Evolutionary conservation across 2,329 filamentous ascomycete species (phyloP), one percentile per base, ranked within the genome.

Genomic region (Pleoardoris graminearum): DNA sequence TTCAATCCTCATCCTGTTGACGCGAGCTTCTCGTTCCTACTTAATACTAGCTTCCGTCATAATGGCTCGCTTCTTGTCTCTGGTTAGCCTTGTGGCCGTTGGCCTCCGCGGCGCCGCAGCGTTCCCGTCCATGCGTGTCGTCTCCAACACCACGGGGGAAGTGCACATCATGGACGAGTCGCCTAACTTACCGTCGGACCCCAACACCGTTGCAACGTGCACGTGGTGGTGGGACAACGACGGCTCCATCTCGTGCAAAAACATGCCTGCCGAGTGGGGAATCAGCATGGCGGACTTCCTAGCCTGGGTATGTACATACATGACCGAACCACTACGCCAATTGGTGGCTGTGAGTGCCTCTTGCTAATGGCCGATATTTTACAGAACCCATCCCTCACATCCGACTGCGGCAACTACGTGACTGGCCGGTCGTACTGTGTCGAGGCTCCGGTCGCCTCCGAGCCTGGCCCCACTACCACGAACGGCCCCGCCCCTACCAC

Each of bases 221-320:
- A 39, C 36, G 7, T 39, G 36, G 36, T 39, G 36, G 36, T 39
- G 36, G 36, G 36, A 39, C 16, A 39, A 39, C 11, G 36, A 39
- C 23, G 36, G 36, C 19, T 39, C 36, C 17, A 39, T 39, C 17
- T 39, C 36, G 19, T 39, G 36, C 36, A 39, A 39, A 11, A 39
- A 39, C 19, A 39, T 39, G 36, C 36, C 36, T 39, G 36, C 17
- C 7, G 36, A 39, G 36, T 39, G 36, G 36, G 36, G 36, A 19
- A 39, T 39, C 36, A 39, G 36, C 36, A 22, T 39, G 36, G 36
- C 36, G 6, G 21, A 39, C 36, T 39, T 39, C 36, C 36, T 39
- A 39, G 36, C 36, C 19, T 39, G 36, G 36, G 36, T 39, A 39
- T 19, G 36, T 39, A 8, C 19, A 39, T 39, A 11, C 8, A 22